These are phyloP conservation scores for Eutrema salsugineum DNA, from an alignment of 441 rosid genomes.

Conservation along the genomic window DNA sequence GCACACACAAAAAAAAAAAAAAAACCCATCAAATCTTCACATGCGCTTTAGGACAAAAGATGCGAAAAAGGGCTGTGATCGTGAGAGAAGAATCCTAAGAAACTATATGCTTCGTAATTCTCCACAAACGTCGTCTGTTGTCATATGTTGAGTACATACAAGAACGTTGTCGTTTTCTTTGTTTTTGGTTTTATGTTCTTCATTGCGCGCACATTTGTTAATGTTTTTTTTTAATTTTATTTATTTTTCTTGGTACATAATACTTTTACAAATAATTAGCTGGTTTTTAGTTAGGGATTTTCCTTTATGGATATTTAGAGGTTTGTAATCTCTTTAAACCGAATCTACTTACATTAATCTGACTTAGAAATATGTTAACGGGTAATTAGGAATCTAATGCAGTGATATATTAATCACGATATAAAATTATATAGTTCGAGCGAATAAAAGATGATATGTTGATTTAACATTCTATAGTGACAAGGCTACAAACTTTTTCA, in stretches of 20 bases:
- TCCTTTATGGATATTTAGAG: not conserved
- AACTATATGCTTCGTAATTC: slow-evolving; percentile 7
- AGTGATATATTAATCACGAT: not conserved
- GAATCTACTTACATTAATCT: not conserved
- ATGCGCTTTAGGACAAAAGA: slow-evolving; percentile 20
- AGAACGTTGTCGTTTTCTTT: slow-evolving; percentile 12
- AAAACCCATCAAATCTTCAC: slow-evolving; percentile 19
- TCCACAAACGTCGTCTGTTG: not conserved
- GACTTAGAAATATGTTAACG: not conserved
- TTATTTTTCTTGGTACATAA: not conserved
- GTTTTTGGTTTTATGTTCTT: slow-evolving; percentile 13
- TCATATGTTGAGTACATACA: slow-evolving; percentile 3
- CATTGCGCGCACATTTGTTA: slow-evolving; percentile 4
- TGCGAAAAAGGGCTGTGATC: not conserved
- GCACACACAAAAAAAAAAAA: slow-evolving; percentile 9
- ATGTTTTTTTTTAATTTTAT: not conserved
- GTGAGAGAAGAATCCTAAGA: slow-evolving; percentile 32
- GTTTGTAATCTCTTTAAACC: not conserved
- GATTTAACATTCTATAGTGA: not conserved
- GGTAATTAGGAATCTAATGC: not conserved
- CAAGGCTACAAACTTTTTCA: not conserved
- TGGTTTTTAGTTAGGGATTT: not conserved
- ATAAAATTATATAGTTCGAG: not conserved
- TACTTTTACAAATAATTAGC: not conserved
- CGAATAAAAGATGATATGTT: not conserved